Evolutionary conservation across 2,329 filamentous ascomycete species (phyloP).

Genomic region (Apiospora arundinis): DNA sequence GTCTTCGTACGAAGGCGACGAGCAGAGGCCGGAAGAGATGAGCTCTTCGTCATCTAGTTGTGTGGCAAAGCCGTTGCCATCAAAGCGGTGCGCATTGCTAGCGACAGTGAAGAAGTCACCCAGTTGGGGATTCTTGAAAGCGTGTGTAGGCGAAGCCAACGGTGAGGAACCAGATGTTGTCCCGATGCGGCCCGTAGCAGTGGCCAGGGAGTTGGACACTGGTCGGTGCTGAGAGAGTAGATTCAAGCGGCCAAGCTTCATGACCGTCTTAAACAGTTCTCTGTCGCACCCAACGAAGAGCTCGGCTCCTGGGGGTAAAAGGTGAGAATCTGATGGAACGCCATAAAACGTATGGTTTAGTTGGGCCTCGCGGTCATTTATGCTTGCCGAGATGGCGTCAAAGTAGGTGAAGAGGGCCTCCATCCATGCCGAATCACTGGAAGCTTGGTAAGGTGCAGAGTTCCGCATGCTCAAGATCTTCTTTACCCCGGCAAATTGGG

Average conservation of each 20-base stretch:
- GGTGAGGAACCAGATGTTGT: constrained; percentile 47
- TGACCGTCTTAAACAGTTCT: constrained; percentile 84
- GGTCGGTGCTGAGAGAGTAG: constrained; percentile 75
- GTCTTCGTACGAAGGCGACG: constrained; percentile 60
- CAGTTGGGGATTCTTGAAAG: constrained; percentile 48
- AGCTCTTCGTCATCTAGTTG: constrained; percentile 62
- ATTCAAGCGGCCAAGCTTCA: constrained; percentile 83
- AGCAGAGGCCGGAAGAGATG: constrained; percentile 47
- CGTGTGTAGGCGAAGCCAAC: constrained; percentile 48
- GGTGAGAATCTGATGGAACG: constrained; percentile 51
- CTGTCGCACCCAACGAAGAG: constrained; percentile 89
- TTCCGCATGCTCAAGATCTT: constrained; percentile 84
- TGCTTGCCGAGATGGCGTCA: constrained; percentile 88
- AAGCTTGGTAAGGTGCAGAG: constrained; percentile 55
- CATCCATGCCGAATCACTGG: constrained; percentile 83
- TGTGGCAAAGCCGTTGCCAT: constrained; percentile 70
- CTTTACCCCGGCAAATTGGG: constrained; percentile 90
- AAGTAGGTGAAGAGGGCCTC: constrained; percentile 94
- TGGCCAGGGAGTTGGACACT: constrained; percentile 49
- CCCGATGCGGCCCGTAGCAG: constrained; percentile 34
- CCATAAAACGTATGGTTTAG: constrained; percentile 72
- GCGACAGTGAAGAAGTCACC: constrained; percentile 59
- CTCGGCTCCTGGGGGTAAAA: constrained; percentile 70
- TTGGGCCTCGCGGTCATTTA: constrained; percentile 90
- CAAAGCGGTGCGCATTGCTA: constrained; percentile 59